Evolutionary conservation across 2,329 filamentous ascomycete genomes (phyloP), one percentile per base, ranked within the genome.

Genomic region (Lasiodiplodia citricola): DNA sequence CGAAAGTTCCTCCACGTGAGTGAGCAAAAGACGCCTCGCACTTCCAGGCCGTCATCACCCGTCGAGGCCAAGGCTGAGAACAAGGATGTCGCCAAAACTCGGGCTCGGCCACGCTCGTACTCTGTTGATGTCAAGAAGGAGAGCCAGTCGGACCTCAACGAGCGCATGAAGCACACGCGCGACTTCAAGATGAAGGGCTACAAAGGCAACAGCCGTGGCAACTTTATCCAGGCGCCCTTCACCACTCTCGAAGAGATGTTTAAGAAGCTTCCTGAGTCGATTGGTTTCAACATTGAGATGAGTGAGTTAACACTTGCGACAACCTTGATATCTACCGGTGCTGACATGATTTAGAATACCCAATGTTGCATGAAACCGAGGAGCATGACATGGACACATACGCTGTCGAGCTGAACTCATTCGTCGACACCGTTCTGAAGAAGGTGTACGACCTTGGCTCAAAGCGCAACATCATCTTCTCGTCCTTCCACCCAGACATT

Each of bases 211-310:
- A 94, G 90, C 5, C 91, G 96, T 4, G 96, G 95, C 65, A 94
- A 93, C 77, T 96, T 96, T 75, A 98, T 99, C 75, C 95, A 98
- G 78, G 93, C 92, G 0, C 94, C 95, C 0, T 99, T 99, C 81
- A 94, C 95, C 8, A 99, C 96, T 0, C 85, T 99, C 4, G 94
- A 97, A 79, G 93, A 97, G 71, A 90, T 98, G 78, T 97, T 99
- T 82, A 87, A 88, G 74, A 91, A 94, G 76, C 83, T 99, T 0
- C 93, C 94, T 0, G 87, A 91, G 71, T 86, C 88, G 16, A 92
- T 97, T 25, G 94, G 96, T 16, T 99, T 99, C 86, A 98, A 99
- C 80, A 97, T 99, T 73, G 96, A 99, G 83, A 92, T 99, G 87
- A 98, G 84, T 85, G 78, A 77, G 83, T 80, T 71, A 56, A 37